These are phyloP conservation scores for Nakaseomyces uthaithaninus DNA, from an alignment of 1,139 yeast genomes.

Conservation along the genomic window DNA sequence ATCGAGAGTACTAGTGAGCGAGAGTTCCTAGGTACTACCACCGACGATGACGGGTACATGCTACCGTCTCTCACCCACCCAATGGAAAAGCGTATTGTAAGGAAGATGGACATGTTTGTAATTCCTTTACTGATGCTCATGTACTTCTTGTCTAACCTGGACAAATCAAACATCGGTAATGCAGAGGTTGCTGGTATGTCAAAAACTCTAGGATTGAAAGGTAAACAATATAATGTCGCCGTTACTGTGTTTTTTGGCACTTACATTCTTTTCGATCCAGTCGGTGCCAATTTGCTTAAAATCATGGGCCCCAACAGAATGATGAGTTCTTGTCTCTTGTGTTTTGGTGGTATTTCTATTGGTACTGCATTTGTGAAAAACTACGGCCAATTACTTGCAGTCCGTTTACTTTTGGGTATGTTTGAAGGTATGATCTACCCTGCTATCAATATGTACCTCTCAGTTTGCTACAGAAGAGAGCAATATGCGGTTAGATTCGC, in stretches of 20 bases:
- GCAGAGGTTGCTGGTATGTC: slow-evolving; percentile 53
- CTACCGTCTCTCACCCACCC: slow-evolving; percentile 26
- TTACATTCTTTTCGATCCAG: slow-evolving; percentile 46
- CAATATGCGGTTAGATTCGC: slow-evolving; percentile 41
- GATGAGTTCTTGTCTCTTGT: slow-evolving; percentile 34
- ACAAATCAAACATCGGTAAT: slow-evolving; percentile 52
- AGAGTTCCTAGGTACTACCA: slow-evolving; percentile 21
- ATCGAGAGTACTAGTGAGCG: slow-evolving; percentile 13
- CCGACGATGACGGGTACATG: slow-evolving; percentile 22
- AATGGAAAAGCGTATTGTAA: slow-evolving; percentile 37
- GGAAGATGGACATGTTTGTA: slow-evolving; percentile 44
- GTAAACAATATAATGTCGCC: slow-evolving; percentile 44
- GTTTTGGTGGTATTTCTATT: slow-evolving; percentile 44
- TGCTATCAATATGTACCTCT: slow-evolving; percentile 36
- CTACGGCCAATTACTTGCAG: slow-evolving; percentile 40
- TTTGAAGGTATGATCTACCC: slow-evolving; percentile 53
- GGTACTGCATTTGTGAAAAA: slow-evolving; percentile 41
- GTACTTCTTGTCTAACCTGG: slow-evolving; percentile 49
- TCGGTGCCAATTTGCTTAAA: slow-evolving; percentile 41
- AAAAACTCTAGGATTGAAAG: slow-evolving; percentile 41
- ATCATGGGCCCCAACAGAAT: slow-evolving; percentile 31
- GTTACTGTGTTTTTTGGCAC: slow-evolving; percentile 51
- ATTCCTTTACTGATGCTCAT: slow-evolving; percentile 47
- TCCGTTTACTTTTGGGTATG: slow-evolving; percentile 44
- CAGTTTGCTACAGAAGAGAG: slow-evolving; percentile 36